phyloP scores from a whole-genome alignment of 306 rosid genomes.

The Malus sylvestris region DNA sequence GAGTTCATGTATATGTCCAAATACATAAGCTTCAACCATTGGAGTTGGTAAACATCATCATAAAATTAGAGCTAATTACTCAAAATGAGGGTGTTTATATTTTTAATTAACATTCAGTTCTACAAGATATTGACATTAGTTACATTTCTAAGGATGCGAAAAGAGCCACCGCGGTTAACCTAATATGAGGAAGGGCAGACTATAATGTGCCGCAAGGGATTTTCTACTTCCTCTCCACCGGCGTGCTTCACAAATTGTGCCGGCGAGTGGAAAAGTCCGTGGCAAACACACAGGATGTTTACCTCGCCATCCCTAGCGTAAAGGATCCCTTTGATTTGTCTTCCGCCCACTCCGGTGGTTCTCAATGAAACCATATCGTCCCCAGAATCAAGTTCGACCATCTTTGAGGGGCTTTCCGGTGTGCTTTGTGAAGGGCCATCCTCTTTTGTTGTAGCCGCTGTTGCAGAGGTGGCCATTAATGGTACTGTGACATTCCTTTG shows the following conservation, averaged over 20 bases:
- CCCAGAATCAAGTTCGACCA: slow-evolving; percentile 10
- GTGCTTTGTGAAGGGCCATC: neutral
- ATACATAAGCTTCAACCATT: neutral
- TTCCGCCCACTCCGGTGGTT: slow-evolving; percentile 46
- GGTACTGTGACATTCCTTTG: neutral
- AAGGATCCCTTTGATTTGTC: slow-evolving; percentile 48
- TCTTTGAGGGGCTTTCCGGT: slow-evolving; percentile 23
- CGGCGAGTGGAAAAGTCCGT: slow-evolving; percentile 57
- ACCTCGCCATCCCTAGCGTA: slow-evolving; percentile 38
- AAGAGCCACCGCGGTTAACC: neutral
- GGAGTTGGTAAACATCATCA: neutral
- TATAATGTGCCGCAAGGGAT: slow-evolving; percentile 60
- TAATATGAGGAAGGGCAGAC: slow-evolving; percentile 24
- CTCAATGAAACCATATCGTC: slow-evolving; percentile 46
- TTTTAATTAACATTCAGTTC: neutral
- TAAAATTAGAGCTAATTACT: neutral
- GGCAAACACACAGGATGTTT: slow-evolving; percentile 59
- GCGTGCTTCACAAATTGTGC: slow-evolving; percentile 65
- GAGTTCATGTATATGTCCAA: neutral
- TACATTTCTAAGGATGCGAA: neutral
- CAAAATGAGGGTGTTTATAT: neutral
- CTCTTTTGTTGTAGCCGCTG: neutral
- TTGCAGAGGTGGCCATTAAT: neutral
- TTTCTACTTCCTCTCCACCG: slow-evolving; percentile 39
- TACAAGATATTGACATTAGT: neutral